A percentile compares a stretch with the other conserved stretches of the same genome.
Conservation (phyloP, 176 grass and related monocot species). For the Carex pumila region DNA sequence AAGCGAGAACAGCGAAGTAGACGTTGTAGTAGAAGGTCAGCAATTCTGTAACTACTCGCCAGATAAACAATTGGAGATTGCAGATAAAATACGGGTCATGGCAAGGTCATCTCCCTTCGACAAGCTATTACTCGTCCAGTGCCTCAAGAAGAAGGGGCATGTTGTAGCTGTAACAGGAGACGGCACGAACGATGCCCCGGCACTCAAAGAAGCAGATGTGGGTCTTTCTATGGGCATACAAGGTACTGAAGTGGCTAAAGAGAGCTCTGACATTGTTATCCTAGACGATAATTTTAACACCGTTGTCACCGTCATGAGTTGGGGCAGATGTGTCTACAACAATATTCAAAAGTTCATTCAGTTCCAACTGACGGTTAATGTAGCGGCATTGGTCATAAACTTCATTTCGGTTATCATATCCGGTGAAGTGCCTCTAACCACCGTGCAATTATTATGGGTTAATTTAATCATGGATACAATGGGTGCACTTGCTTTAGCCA, state of each 20-base stretch:
- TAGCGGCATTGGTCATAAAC: conserved; percentile 46
- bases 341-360: conserved; percentile 87
- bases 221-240: conserved; percentile 83
- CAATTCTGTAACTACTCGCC: conserved; percentile 54
- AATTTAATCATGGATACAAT: conserved; percentile 91
- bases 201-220: conserved; percentile 76
- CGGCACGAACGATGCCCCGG: conserved; percentile 74
- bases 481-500: conserved; percentile 60
- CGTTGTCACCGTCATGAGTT: conserved; percentile 54
- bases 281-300: conserved; percentile 81
- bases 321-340: conserved; percentile 79
- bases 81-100: conserved; percentile 57
- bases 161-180: conserved; percentile 75
- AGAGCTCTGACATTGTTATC: conserved; percentile 77
- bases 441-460: conserved; percentile 70
- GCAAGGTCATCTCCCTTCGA: conserved; percentile 49
- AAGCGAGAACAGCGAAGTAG: not conserved
- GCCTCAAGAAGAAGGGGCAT: conserved; percentile 70
- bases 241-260: conserved; percentile 86
- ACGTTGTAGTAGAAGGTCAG: conserved; percentile 54
- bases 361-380: conserved; percentile 89
- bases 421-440: conserved; percentile 46
- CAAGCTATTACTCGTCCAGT: conserved; percentile 64
- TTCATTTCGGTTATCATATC: conserved; percentile 41
- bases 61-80: conserved; percentile 39